phyloP scores from a whole-genome alignment of 352 stramenopile species.

The Aphanomyces astaci region DNA sequence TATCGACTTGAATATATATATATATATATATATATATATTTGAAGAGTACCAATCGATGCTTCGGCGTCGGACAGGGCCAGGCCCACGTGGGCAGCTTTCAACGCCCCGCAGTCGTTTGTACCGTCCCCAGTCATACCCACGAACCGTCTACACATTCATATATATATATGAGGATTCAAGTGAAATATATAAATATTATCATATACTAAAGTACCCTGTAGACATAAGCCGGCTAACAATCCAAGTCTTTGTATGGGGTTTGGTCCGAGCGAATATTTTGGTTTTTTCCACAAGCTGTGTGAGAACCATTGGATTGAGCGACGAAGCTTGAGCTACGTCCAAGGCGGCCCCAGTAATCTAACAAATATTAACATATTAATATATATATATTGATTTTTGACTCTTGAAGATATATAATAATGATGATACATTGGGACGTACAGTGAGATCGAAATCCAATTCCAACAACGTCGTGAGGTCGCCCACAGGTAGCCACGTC shows the following conservation, averaged over 20 bases:
- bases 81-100: conserved; percentile 84
- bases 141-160: conserved; percentile 32
- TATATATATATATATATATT: too few species aligned
- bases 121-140: conserved; percentile 67
- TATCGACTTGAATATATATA: too few species aligned
- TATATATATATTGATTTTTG: too few species aligned
- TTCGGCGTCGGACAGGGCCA: conserved; percentile 83
- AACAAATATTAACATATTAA: too few species aligned
- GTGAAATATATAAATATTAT: not conserved
- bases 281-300: conserved; percentile 39
- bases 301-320: not conserved
- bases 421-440: too few species aligned
- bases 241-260: conserved; percentile 74
- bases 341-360: not conserved
- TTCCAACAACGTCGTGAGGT: not conserved
- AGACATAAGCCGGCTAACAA: conserved; percentile 59
- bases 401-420: too few species aligned
- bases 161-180: too few species aligned
- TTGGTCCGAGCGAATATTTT: conserved; percentile 69
- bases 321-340: not conserved
- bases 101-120: conserved; percentile 88
- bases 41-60: conserved; percentile 50
- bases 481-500: conserved; percentile 32
- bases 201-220: conserved; percentile 1
- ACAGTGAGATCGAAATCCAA: not conserved